Base-by-base conservation (phyloP, 345 rosid species). In the Microthlaspi erraticum region DNA sequence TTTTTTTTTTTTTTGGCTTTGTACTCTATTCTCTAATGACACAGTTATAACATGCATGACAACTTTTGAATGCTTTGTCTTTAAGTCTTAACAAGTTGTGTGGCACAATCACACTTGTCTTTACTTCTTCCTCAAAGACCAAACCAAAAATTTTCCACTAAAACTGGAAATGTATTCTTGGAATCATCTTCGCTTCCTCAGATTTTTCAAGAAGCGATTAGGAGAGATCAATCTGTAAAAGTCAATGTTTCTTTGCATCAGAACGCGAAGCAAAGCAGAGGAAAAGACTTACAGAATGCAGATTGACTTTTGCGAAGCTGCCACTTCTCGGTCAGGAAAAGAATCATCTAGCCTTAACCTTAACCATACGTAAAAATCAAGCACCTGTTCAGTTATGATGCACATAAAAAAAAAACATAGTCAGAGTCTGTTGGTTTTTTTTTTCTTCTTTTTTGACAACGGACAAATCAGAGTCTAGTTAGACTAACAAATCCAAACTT, bases 281-380 rank as follows among this genome's bases (percentile, higher is more conserved):
- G 6, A 36, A 65, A 46, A n/a, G n/a, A 26, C 96, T 85, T 75
- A 92, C 98, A 78, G 10, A 80, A 86, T 73, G 78, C 93, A 91
- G 53, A 89, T 74, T 26, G 82, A 79, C 69, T 86, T 89, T 82
- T 92, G 98, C 10, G 90, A 85, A 71, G 89, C 78, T n/a, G n/a
- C n/a, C n/a, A n/a, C n/a, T n/a, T n/a, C n/a, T n/a, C n/a, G n/a
- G n/a, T n/a, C n/a, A n/a, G n/a, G n/a, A n/a, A n/a, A n/a, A n/a
- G n/a, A 83, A 54, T 86, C 96, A 61, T 89, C 92, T 51, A 89
- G 75, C 14, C 87, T 89, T 74, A 80, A 86, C 83, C 96, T 79
- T 85, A 92, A 83, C 98, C 96, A 92, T 44, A 89, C 89, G 37
- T 92, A 92, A 42, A 92, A 85, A 78, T 89, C 96, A 71, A 92